These are phyloP conservation scores for Fusarium globosum DNA, from an alignment of 2,329 filamentous ascomycete genomes.

Conservation along the genomic window DNA sequence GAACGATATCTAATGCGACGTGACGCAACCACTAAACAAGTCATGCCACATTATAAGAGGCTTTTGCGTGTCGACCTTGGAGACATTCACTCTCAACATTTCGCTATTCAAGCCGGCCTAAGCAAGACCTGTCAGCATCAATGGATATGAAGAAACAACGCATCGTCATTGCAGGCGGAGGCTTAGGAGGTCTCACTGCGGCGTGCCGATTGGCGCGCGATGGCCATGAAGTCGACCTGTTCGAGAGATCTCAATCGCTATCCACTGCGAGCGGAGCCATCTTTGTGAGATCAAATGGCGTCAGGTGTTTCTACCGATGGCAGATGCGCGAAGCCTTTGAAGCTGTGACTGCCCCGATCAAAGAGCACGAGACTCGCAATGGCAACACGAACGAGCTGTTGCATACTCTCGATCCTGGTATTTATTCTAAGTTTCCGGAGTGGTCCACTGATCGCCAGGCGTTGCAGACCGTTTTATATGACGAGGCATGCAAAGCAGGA, in stretches of 20 bases:
- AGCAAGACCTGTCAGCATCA: rapidly evolving
- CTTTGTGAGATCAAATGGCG: background rate
- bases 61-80: rapidly evolving
- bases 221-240: background rate
- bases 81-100: rapidly evolving
- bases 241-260: background rate
- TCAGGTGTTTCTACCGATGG: conserved; percentile 5
- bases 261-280: background rate
- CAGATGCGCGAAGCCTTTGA: conserved; percentile 7
- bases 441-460: conserved; percentile 8
- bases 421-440: background rate
- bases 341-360: background rate
- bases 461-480: background rate
- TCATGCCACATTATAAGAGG: background rate
- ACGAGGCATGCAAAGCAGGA: conserved; percentile 1
- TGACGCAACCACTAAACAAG: background rate
- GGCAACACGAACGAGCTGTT: background rate
- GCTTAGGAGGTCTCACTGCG: background rate
- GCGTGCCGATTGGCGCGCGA: background rate
- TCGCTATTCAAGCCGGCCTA: rapidly evolving
- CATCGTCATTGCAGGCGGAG: conserved; percentile 2
- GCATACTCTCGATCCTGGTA: background rate
- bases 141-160: background rate
- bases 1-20: background rate
- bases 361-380: background rate